Base-by-base conservation (phyloP, 257 asterid species). In the Asclepias syriaca region DNA sequence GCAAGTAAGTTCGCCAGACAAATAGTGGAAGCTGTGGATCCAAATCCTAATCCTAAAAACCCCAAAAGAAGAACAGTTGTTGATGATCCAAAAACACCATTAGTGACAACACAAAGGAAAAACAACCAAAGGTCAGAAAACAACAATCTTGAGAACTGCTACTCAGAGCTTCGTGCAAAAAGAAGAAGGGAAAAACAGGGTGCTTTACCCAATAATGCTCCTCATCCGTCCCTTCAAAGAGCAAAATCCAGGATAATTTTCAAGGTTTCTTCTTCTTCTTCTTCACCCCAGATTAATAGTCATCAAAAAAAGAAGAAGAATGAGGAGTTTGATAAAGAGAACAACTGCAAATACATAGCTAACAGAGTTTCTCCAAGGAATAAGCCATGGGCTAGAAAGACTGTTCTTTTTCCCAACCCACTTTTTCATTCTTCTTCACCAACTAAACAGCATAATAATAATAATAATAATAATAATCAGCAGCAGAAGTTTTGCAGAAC, bases 391-490 rank as follows among this genome's bases (percentile, higher is more conserved):
- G 91, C 83, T 49, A 85, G 80, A 75, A 94, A 91, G 74, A 85
- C 97, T 4, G 99, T 94, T 12, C 77, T 94, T 4, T 94, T 91
- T 21, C 99, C 97, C 40, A 94, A 91, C 76, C 98, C 97, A 3
- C 58, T 89, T 74, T 94, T 85, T 39, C 87, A 86, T 76, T 75
- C 96, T 76, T 75, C 96, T 27, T 83, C 97, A 0, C 85, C 98
- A 40, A 80, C 83, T 19, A 69, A 89, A 11, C 77, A 77, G 14
- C 48, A 6, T 40, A 29, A 29, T 34, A 34, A 34, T 34, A 3
- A 6, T 40, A 29, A 29, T 34, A 34, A 34, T 34, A 3, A 29
- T 34, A 34, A 34, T 34, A 3, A 34, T 34, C 39, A 34, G 39
- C 84, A 87, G 2, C 89, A 84, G 27, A 80, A 81, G 70, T 77